Evolutionary conservation across 2,329 filamentous ascomycete genomes (phyloP).

Genomic region (Volutella citrinella): DNA sequence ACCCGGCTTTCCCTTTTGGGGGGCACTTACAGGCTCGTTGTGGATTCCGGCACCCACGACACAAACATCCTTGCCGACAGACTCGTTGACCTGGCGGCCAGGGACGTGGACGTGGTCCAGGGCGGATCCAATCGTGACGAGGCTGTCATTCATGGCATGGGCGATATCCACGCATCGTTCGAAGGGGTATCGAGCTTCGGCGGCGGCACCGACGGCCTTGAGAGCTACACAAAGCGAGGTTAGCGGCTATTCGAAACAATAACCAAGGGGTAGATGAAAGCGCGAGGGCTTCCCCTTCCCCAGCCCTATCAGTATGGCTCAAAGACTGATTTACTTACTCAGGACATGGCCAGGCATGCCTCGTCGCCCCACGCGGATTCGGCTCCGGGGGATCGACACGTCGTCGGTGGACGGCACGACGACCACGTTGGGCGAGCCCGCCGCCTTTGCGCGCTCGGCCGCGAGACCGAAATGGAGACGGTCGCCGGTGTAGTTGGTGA

Average conservation of each 20-base stretch:
- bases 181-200: conserved; percentile 7
- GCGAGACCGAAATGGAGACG: conserved; percentile 74
- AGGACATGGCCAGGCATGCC: conserved; percentile 65
- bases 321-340: too few species aligned
- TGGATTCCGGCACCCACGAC: conserved; percentile 8
- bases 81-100: conserved; percentile 5
- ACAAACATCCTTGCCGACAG: conserved; percentile 6
- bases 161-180: conserved; percentile 8
- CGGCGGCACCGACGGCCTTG: conserved; percentile 9
- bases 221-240: conserved; percentile 4
- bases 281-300: too few species aligned
- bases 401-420: too few species aligned
- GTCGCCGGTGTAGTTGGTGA: conserved; percentile 74
- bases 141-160: conserved; percentile 6
- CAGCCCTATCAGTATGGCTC: too few species aligned
- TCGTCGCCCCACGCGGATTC: conserved; percentile 68
- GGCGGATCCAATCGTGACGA: conserved; percentile 7
- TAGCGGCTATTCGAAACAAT: too few species aligned
- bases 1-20: not conserved
- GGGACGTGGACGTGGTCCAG: conserved; percentile 9
- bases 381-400: conserved; percentile 67
- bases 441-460: conserved; percentile 67
- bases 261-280: too few species aligned
- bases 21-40: conserved; percentile 7
- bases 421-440: too few species aligned